phyloP scores from a whole-genome alignment of 2,329 filamentous ascomycete genomes.

The Stachybotrys chartarum region DNA sequence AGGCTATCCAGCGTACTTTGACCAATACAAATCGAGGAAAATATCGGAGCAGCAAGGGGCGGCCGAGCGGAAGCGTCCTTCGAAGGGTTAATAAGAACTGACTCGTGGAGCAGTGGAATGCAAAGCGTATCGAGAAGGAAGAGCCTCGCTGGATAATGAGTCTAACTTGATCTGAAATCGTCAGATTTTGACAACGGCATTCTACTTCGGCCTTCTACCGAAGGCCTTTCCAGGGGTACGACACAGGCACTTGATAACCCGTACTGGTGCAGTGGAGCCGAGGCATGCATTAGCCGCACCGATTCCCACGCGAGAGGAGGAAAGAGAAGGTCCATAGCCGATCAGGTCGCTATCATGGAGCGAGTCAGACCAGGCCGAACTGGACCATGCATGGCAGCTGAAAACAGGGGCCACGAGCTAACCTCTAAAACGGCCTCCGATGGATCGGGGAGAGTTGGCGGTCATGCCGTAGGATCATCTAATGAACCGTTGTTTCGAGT shows the following conservation, averaged over 20 bases:
- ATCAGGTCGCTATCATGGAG: not conserved
- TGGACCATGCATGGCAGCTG: not conserved
- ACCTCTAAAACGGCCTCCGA: not conserved
- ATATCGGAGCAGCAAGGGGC: not conserved
- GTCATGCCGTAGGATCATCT: not conserved
- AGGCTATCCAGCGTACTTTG: not conserved
- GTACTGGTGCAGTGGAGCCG: not conserved
- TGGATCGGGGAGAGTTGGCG: not conserved
- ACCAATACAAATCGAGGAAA: not conserved
- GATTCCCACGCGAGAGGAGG: not conserved
- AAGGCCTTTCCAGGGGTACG: not conserved
- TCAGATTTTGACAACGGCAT: not conserved
- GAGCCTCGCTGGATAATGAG: not conserved
- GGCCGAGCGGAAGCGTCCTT: not conserved
- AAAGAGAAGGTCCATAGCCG: not conserved
- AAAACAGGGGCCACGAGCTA: not conserved
- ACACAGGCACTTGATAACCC: not conserved
- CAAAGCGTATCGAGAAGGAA: not conserved
- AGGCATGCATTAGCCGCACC: not conserved
- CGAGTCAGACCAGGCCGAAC: not conserved
- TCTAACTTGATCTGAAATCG: not conserved
- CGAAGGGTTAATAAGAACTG: not conserved
- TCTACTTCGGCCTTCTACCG: not conserved
- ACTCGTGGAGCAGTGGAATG: not conserved
- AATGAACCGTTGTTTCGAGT: not conserved